phyloP scores from a whole-genome alignment of 805 yeast species.

The Starmera quercuum region DNA sequence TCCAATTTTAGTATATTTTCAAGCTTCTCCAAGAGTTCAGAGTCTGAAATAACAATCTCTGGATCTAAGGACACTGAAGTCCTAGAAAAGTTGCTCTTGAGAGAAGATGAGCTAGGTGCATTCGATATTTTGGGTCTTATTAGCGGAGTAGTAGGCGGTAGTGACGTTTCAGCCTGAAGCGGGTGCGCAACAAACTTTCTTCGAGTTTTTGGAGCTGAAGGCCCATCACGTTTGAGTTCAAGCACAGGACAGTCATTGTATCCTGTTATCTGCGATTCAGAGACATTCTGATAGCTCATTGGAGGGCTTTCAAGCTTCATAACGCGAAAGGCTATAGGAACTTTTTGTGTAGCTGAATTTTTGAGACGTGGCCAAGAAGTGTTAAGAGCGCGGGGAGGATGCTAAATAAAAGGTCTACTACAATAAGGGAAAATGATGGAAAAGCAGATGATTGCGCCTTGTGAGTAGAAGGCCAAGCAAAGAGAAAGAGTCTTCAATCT shows the following conservation, averaged over 20 bases:
- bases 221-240: slow-evolving; percentile 5
- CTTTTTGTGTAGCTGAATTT: too few species aligned
- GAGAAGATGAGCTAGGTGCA: slow-evolving; percentile 1
- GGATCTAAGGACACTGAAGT: slow-evolving; percentile 1
- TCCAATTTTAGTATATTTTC: slow-evolving; percentile 18
- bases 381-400: too few species aligned
- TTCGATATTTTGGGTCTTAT: neutral
- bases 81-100: slow-evolving; percentile 3
- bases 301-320: too few species aligned
- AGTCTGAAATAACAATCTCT: slow-evolving; percentile 3
- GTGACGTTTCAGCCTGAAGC: neutral
- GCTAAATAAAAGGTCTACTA: too few species aligned
- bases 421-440: too few species aligned
- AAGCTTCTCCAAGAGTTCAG: slow-evolving; percentile 16
- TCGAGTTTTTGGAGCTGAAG: slow-evolving; percentile 2
- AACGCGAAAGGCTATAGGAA: too few species aligned
- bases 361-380: too few species aligned
- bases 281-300: slow-evolving; percentile 28
- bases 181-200: neutral
- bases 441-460: too few species aligned
- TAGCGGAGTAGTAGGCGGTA: neutral
- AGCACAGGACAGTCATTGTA: slow-evolving; percentile 35
- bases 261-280: slow-evolving; percentile 33
- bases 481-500: too few species aligned
- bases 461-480: too few species aligned